Percentiles rank a stretch among this genome's conserved stretches.
phyloP scores from a whole-genome alignment of 148 eudicot genomes.

The Fagopyrum tataricum region DNA sequence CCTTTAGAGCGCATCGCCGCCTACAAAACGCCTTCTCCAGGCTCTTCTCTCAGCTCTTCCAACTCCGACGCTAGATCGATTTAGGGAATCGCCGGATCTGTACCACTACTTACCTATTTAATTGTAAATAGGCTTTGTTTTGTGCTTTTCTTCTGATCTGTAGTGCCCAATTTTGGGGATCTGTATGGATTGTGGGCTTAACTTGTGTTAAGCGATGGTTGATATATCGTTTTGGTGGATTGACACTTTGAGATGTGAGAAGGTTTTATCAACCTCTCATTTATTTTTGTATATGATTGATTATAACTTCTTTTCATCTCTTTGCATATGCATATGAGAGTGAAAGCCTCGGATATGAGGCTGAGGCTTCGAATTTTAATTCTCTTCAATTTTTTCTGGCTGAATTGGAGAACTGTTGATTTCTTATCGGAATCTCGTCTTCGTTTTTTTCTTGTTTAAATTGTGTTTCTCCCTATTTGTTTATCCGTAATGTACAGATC shows the following conservation, averaged over 20 bases:
- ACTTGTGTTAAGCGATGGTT: background rate
- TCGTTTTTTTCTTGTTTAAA: background rate
- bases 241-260: slow-evolving; percentile 3
- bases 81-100: background rate
- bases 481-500: background rate
- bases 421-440: background rate
- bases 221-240: background rate
- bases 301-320: background rate
- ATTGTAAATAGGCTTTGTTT: background rate
- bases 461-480: background rate
- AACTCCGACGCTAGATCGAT: slow-evolving; percentile 3
- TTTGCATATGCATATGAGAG: background rate
- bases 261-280: slow-evolving; percentile 10
- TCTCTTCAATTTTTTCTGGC: background rate
- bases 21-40: slow-evolving; percentile 23
- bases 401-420: background rate
- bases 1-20: slow-evolving; percentile 16
- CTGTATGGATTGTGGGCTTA: slow-evolving; percentile 19
- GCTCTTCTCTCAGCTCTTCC: slow-evolving; percentile 15
- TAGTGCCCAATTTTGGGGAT: slow-evolving; percentile 19
- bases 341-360: background rate
- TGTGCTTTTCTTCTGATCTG: background rate
- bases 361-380: background rate
- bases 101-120: background rate
- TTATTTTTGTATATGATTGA: slow-evolving; percentile 6